phyloP scores from a whole-genome alignment of 768 basidiomycete genomes.

The Kwoniella europaea region DNA sequence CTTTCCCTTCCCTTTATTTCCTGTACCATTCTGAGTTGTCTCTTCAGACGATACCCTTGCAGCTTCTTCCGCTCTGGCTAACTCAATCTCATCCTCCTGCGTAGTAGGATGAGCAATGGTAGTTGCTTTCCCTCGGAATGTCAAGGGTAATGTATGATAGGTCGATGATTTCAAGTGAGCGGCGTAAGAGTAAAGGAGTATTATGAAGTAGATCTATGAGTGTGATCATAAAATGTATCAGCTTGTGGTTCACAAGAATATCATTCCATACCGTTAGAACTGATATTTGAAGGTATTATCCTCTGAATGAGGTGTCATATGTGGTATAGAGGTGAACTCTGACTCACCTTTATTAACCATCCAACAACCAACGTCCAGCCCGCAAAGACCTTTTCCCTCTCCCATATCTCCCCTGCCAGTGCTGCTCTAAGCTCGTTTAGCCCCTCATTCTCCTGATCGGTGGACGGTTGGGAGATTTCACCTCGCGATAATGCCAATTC shows the following conservation, averaged over 20 bases:
- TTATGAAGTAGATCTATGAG: constrained; percentile 82
- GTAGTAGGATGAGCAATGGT: constrained; percentile 44
- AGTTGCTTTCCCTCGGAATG: constrained; percentile 44
- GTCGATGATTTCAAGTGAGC: constrained; percentile 88
- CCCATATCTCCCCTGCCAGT: constrained; percentile 85
- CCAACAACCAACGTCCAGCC: constrained; percentile 75
- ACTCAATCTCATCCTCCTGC: constrained; percentile 38
- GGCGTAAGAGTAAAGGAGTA: constrained; percentile 90
- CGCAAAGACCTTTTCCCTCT: constrained; percentile 83
- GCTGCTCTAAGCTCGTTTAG: constrained; percentile 69
- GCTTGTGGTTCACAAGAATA: background rate
- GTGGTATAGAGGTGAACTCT: too few relatives aligned
- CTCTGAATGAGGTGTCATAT: too few relatives aligned
- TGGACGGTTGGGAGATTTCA: constrained; percentile 63
- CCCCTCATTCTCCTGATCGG: constrained; percentile 62
- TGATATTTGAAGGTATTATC: background rate
- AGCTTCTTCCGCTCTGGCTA: constrained; percentile 20
- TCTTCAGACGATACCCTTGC: constrained; percentile 15
- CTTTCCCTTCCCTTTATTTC: constrained; percentile 13
- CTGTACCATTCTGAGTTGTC: constrained; percentile 10
- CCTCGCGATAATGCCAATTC: constrained; percentile 55
- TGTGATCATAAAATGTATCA: background rate
- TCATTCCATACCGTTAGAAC: background rate
- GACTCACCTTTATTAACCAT: constrained; percentile 83
- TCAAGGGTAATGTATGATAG: constrained; percentile 76